Conservation (phyloP, 441 rosid species). For the Kokia cookei region DNA sequence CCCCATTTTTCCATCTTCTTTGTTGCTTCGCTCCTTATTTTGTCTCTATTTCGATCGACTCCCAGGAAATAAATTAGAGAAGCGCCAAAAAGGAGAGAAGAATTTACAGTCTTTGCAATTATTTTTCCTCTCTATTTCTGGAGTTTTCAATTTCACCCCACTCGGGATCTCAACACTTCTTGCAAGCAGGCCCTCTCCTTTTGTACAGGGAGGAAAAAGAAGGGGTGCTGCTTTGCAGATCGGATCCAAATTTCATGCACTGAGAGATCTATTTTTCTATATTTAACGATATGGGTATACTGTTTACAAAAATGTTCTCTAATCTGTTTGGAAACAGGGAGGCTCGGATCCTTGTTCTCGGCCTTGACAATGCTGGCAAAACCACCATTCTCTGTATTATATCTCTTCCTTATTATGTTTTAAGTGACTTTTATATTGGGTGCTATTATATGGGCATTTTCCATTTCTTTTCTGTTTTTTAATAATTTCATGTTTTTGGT, state of each 20-base stretch:
- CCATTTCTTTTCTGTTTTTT: conserved; percentile 1
- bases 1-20: not conserved
- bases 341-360: conserved; percentile 48
- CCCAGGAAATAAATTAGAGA: not conserved
- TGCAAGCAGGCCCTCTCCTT: conserved; percentile 24
- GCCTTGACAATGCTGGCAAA: conserved; percentile 49
- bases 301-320: conserved; percentile 37
- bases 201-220: conserved; percentile 21
- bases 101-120: not conserved
- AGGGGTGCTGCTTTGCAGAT: conserved; percentile 31
- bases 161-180: not conserved
- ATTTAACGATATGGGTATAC: conserved; percentile 28
- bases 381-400: conserved; percentile 43
- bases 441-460: conserved; percentile 9
- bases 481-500: not conserved
- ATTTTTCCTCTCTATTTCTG: not conserved
- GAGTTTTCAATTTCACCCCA: not conserved
- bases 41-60: not conserved
- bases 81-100: not conserved
- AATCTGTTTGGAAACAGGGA: conserved; percentile 40
- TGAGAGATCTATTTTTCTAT: conserved; percentile 26
- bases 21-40: not conserved
- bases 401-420: not conserved
- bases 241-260: conserved; percentile 17
- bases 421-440: not conserved